These are phyloP conservation scores for Fusarium sp. DNA, from an alignment of 2,329 filamentous ascomycete genomes.

Conservation along the genomic window DNA sequence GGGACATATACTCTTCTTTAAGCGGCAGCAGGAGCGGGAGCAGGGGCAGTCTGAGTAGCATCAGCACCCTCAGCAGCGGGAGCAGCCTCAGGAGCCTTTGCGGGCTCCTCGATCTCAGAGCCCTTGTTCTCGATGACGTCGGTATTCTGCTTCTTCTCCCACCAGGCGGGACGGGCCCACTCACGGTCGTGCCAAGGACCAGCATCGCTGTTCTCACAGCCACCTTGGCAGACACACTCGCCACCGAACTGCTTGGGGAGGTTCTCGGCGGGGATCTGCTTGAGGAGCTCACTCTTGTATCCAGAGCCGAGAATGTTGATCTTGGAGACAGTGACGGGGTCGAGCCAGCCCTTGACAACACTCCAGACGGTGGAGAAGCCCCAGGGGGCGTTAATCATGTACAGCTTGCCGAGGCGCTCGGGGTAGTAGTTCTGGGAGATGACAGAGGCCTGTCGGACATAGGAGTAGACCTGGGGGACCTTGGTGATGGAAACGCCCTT, in stretches of 20 bases:
- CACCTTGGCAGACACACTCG: conserved; percentile 79
- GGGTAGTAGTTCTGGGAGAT: conserved; percentile 99
- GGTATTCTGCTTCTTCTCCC: conserved; percentile 59
- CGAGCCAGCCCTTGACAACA: conserved; percentile 91
- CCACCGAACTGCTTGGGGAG: conserved; percentile 88
- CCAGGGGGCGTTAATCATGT: conserved; percentile 98
- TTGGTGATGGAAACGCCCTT: conserved; percentile 90
- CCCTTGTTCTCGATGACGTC: conserved; percentile 52
- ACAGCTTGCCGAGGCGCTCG: conserved; percentile 93
- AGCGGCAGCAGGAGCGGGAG: conserved; percentile 44
- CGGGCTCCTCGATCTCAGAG: conserved; percentile 47
- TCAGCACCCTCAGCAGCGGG: conserved; percentile 45
- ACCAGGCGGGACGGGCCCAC: conserved; percentile 72
- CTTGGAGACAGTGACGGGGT: conserved; percentile 95
- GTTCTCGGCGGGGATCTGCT: conserved; percentile 88
- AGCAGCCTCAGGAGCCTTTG: conserved; percentile 44
- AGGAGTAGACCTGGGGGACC: conserved; percentile 84
- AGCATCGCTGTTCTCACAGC: conserved; percentile 85
- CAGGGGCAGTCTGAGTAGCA: conserved; percentile 47
- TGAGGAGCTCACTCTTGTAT: conserved; percentile 85
- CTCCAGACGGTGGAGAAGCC: conserved; percentile 87
- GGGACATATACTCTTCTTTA: conserved; percentile 30
- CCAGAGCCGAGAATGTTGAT: conserved; percentile 85
- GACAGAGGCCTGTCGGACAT: conserved; percentile 82
- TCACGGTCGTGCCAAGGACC: conserved; percentile 85